Evolutionary conservation across 2,329 filamentous ascomycete genomes (phyloP), one percentile per base, ranked within the genome.

Genomic region (Penicillium psychrosexuale): DNA sequence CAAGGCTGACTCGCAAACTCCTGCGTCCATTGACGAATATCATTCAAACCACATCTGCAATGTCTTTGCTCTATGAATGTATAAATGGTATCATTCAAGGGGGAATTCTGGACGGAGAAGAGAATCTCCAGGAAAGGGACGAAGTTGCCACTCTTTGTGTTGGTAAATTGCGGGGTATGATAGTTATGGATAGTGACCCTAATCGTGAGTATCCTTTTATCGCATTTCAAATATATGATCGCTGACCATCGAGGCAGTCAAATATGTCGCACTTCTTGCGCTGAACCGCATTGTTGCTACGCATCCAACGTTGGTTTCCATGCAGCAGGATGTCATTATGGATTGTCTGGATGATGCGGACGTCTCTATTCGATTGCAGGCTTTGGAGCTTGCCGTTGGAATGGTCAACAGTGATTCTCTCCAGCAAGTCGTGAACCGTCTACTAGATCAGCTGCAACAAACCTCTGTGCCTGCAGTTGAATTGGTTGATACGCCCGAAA

Each of bases 71-170:
- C 6, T 99, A 99, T 66, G 94, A 99, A 75, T 99, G 94, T 69
- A 97, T 99, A 74, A 97, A 96, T 71, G 94, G 94, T 24, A 96
- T 99, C 59, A 96, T 99, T 56, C 92, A 97, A 71, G 94, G 94
- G 28, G 94, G 94, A 0, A 96, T 99, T 54, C 78, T 99, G 47
- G 90, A 91, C 31, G 90, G 87, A 42, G 85, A 87, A 28, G 90
- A 92, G 61, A 89, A 90, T 50, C 84, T 86, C 19, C 82, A 86
- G 33, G 92, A 93, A 51, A 88, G 89, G 37, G 92, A 97, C 63
- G 92, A 97, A 72, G 91, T 99, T 67, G 94, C 94, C 7, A 86
- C 86, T 28, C 80, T 99, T 5, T 99, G 94, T 71, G 92, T 97
- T 27, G 90, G 85, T 58, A 99, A 97, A 74, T 80, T 99, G 24